Percentiles rank a stretch among this genome's conserved stretches.
Conservation (phyloP, 1,139 yeast species). For the Pichia sp. region DNA sequence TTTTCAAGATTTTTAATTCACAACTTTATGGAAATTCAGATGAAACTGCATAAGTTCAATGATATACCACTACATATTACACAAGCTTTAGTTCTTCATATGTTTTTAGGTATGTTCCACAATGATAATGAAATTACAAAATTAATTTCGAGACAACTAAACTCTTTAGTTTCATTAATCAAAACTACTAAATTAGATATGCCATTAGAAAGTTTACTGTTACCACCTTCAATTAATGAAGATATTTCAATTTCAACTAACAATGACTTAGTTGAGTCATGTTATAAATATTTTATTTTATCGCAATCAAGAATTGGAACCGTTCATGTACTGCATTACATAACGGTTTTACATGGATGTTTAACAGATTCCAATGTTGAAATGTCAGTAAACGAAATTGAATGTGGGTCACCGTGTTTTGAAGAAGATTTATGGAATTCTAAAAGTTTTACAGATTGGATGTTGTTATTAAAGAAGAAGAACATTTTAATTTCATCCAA, state of each 20-base stretch:
- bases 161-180: conserved; percentile 71
- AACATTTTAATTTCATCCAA: conserved; percentile 39
- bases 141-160: conserved; percentile 67
- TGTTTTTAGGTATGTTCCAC: conserved; percentile 76
- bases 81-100: conserved; percentile 75
- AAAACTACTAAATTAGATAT: conserved; percentile 69
- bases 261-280: conserved; percentile 40
- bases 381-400: conserved; percentile 50
- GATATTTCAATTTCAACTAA: conserved; percentile 22
- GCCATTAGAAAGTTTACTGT: conserved; percentile 56
- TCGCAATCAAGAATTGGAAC: conserved; percentile 86
- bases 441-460: conserved; percentile 55
- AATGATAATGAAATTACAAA: conserved; percentile 69
- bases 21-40: conserved; percentile 59
- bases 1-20: conserved; percentile 74
- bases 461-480: conserved; percentile 30
- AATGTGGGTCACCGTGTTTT: conserved; percentile 71
- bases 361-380: conserved; percentile 58
- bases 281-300: conserved; percentile 68
- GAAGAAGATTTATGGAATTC: conserved; percentile 68
- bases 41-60: conserved; percentile 43
- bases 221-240: conserved; percentile 48
- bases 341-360: conserved; percentile 65
- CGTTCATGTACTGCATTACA: conserved; percentile 67
- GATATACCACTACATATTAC: conserved; percentile 83